Base-by-base conservation (phyloP, 2,329 filamentous ascomycete genomes). In the Trichoderma koningiopsis region DNA sequence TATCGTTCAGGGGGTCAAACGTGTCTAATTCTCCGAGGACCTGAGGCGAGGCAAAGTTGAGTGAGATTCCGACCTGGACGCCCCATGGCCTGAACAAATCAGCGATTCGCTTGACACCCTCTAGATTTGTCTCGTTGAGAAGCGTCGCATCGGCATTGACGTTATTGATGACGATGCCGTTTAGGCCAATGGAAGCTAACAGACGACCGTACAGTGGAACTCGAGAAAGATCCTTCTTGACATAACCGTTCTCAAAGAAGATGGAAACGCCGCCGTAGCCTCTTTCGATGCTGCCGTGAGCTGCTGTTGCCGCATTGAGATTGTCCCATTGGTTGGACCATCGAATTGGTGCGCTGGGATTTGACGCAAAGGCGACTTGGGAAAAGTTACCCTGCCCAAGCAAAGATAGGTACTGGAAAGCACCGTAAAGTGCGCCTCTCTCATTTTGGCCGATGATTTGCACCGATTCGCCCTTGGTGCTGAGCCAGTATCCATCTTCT, bases 261-360 rank as follows among this genome's bases (percentile, higher is more conserved):
- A 92, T 90, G 0, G 89, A 92, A 0, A 83, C 79, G 0, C 91
- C 90, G 4, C 83, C 90, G 72, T 90, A 92, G 22, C 90, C 90
- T 65, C 90, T 82, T 76, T 92, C 90, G 56, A 92, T 88, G 52
- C 84, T 88, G 14, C 89, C 78, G n/a, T 66, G 63, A 8, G 63
- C 35, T 35, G 63, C 35, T 1, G 37, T 66, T 47, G 19, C 52
- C 14, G 63, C 52, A 8, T 75, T 73, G 76, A 92, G 81, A 72
- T 92, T 92, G 75, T 92, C 89, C 90, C 90, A 92, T 72, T 92
- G 86, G 74, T 92, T 92, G 0, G 88, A 85, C 90, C 90, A 92
- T 72, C 90, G 84, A 53, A 92, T 85, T 0, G 86, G 86, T 0
- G 86, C 87, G 68, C 84, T 82, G 0, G 89, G 89, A 71, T 86